These are phyloP conservation scores for Globisporangium paroecandrum DNA, from an alignment of 352 stramenopile genomes.

Conservation along the genomic window DNA sequence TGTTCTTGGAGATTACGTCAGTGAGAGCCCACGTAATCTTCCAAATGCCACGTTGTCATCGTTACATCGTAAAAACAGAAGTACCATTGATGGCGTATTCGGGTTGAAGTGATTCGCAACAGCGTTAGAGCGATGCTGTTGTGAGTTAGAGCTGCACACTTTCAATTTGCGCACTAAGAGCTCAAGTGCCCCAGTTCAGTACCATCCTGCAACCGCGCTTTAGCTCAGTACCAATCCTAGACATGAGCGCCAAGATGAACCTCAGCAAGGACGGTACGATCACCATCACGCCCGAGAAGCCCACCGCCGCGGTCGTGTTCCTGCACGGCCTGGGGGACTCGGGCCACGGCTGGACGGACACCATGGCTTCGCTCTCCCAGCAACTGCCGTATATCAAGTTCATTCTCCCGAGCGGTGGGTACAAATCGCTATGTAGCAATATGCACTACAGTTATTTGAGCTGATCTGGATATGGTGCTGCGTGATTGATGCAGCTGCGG, in stretches of 20 bases:
- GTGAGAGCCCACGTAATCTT: background rate
- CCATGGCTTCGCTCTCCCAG: background rate
- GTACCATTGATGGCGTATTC: background rate
- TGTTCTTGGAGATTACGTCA: background rate
- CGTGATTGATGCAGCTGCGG: background rate
- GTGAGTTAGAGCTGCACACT: background rate
- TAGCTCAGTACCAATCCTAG: background rate
- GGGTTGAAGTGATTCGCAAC: background rate
- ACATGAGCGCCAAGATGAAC: constrained; percentile 16
- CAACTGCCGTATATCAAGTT: background rate
- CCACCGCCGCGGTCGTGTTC: constrained; percentile 27
- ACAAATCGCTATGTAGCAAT: background rate
- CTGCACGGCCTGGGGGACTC: background rate
- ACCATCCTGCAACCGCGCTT: background rate
- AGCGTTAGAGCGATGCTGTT: no score
- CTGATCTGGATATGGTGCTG: background rate
- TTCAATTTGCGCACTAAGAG: background rate
- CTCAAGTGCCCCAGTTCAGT: background rate
- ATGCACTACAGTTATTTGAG: no score
- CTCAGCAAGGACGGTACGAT: constrained; percentile 24
- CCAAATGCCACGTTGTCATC: background rate
- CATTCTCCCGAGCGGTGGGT: background rate
- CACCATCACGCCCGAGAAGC: constrained; percentile 24
- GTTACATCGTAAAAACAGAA: background rate
- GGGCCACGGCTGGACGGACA: background rate